Evolutionary conservation across 208 protist species (phyloP).

Genomic region (Leishmania major): DNA sequence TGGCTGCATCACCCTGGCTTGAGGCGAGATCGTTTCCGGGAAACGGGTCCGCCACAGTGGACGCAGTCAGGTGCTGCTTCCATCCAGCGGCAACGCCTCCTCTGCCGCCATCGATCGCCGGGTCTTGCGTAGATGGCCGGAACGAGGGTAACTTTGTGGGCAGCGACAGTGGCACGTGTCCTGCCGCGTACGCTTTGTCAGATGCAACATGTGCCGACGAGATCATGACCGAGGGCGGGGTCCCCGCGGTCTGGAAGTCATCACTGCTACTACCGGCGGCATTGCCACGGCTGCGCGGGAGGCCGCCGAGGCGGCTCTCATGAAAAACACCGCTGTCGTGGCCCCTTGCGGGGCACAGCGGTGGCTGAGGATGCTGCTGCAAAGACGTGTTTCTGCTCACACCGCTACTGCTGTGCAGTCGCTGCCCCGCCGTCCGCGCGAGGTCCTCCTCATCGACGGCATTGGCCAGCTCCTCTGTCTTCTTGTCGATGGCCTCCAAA

Average conservation of each 20-base stretch:
- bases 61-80: neutral
- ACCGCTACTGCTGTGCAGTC: slow-evolving; percentile 1
- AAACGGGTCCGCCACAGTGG: neutral
- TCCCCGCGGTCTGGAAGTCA: neutral
- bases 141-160: slow-evolving; percentile 33
- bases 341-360: neutral
- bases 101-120: neutral
- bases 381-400: neutral
- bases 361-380: neutral
- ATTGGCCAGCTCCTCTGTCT: slow-evolving; percentile 33
- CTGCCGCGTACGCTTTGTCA: neutral
- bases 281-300: neutral
- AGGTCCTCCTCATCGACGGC: slow-evolving; percentile 25
- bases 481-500: slow-evolving; percentile 50
- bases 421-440: slow-evolving; percentile 4
- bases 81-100: neutral
- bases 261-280: neutral
- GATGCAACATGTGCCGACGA: slow-evolving; percentile 5
- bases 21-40: neutral
- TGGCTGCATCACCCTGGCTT: neutral
- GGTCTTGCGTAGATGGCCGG: neutral
- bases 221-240: neutral
- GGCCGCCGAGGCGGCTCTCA: neutral
- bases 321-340: neutral
- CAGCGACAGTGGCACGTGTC: slow-evolving; percentile 8